Evolutionary conservation across 345 rosid species (phyloP), one percentile per base, ranked within the genome.

Genomic region (Syzygium aqueum): DNA sequence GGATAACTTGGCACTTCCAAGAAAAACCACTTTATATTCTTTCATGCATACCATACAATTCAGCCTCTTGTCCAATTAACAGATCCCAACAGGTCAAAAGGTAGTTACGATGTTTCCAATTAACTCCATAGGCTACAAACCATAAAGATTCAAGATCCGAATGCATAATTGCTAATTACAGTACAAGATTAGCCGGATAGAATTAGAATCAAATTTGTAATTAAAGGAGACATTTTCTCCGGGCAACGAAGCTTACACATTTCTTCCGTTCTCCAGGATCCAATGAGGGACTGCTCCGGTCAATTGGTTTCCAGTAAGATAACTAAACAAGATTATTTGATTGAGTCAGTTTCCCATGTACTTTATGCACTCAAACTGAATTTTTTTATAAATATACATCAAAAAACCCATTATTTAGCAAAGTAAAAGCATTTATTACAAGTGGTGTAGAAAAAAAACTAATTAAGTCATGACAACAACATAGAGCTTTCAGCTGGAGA

Each of bases 261-360:
- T 2, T 28, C 19, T 15, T 53, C 8, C 12, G 2, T 3, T 53
- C 7, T 19, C 3, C 6, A 54, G 10, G 6, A 65, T 61, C 86
- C 84, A 87, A 30, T 23, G 43, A 17, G 88, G 85, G 49, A 84
- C 51, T 53, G 27, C 43, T 87, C 89, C 89, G 25, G 80, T 87
- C 28, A 87, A 61, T n/a, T 27, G 27, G 43, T 87, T 87, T 23
- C 86, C 89, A 13, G 86, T 84, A 23, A 84, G 57, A 52, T 67
- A 87, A 49, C 89, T 84, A 28, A 30, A 87, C 21, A 83, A 87
- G 25, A 21, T 17, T 21, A 54, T 22, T 54, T 19, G 11, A 54
- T 54, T 21, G 59, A 54, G 59, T 22, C 59, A 21, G 11, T 22
- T 54, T 25, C 59, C 22, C 59, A 21, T 19, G 27, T 53, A 54